Base-by-base conservation (phyloP, 768 basidiomycete genomes). In the Naganishia randhawae region DNA sequence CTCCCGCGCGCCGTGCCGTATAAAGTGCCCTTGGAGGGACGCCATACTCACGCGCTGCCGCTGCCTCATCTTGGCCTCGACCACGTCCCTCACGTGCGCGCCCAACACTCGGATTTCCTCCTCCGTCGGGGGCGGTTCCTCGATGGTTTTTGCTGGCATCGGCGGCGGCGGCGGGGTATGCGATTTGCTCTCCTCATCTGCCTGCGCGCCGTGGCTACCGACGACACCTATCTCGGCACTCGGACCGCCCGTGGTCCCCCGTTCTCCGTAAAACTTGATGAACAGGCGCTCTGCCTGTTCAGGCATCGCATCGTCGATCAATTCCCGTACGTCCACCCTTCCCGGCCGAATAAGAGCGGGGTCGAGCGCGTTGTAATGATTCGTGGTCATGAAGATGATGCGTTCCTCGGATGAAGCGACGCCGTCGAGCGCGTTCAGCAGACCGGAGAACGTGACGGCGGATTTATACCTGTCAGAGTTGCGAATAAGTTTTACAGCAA, bases 321-420 rank as follows among this genome's bases (percentile, higher is more conserved):
- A 81, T 72, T 90, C 86, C 31, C 86, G 84, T 52, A 97, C 79
- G 78, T 99, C 96, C 50, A 99, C 94, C 11, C 96, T 86, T 19
- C 96, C 96, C 0, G 96, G 95, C 61, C 96, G 87, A 75, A 98
- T 91, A 52, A 99, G 85, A 0, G 95, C 96, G 7, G 92, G 89
- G 80, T 99, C 96, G 39, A 99, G 85, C 70, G 84, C 85, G 69
- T 90, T 87, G 64, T 90, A 78, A 74, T 98, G 96, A 79, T 99
- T 99, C n/a, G 96, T 98, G 0, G 96, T 99, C 88, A 99, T 90
- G 81, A 99, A 99, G 39, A 99, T 86, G 76, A 99, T 88, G n/a
- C 96, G 88, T 75, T 96, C 93, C 81, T 97, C 94, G 48, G 93
- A 92, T 13, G 95, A 96, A 5, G 92, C 95, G 32, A 99, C 95